Conservation (phyloP, 2,329 filamentous ascomycete species). For the Ophiostoma sp. region DNA sequence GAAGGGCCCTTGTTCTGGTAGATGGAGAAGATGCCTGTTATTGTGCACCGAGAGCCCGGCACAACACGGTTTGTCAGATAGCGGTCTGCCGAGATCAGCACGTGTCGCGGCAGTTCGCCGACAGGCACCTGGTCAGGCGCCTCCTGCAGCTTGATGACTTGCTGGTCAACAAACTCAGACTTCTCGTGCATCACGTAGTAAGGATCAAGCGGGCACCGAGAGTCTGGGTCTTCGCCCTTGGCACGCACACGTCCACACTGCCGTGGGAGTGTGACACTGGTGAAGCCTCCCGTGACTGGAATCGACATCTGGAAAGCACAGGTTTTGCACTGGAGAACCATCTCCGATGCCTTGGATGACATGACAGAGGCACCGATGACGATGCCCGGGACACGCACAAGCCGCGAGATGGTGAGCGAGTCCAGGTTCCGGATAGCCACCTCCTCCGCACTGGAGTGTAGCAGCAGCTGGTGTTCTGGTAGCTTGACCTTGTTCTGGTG, state of each 20-base stretch:
- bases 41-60: conserved; percentile 85
- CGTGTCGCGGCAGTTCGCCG: conserved; percentile 88
- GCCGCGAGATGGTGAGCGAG: conserved; percentile 82
- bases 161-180: conserved; percentile 92
- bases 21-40: conserved; percentile 97
- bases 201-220: conserved; percentile 84
- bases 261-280: conserved; percentile 77
- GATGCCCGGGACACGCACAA: conserved; percentile 96
- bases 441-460: conserved; percentile 86
- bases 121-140: conserved; percentile 96
- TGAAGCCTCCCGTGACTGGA: conserved; percentile 75
- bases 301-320: conserved; percentile 69
- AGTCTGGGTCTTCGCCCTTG: conserved; percentile 61
- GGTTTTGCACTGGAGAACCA: conserved; percentile 82
- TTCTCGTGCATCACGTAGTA: conserved; percentile 95
- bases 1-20: conserved; percentile 89
- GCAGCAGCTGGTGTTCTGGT: conserved; percentile 87
- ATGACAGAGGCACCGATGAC: conserved; percentile 96
- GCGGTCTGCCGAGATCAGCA: conserved; percentile 91
- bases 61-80: conserved; percentile 95
- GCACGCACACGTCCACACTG: conserved; percentile 61
- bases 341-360: conserved; percentile 85
- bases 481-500: conserved; percentile 60
- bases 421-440: conserved; percentile 92
- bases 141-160: conserved; percentile 96